A percentile compares a stretch with the other conserved stretches of the same genome.
These are phyloP conservation scores for Pseudogymnoascus sp. DNA, from an alignment of 2,329 filamentous ascomycete genomes.

Conservation along the genomic window DNA sequence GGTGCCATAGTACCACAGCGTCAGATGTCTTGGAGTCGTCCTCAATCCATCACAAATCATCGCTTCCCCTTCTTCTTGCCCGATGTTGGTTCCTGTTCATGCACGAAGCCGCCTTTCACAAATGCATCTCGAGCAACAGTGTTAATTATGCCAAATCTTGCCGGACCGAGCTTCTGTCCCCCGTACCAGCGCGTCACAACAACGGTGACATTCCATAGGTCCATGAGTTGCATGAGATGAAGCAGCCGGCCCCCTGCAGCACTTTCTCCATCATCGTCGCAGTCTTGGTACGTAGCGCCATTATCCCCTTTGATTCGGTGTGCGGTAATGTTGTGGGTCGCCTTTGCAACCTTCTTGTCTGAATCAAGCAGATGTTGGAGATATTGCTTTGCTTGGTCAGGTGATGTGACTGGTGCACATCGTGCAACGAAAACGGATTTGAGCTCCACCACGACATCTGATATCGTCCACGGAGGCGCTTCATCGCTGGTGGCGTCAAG, in stretches of 20 bases:
- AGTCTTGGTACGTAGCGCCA: constrained; percentile 67
- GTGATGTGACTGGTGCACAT: constrained; percentile 59
- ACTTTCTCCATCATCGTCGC: constrained; percentile 91
- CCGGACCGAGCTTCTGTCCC: constrained; percentile 78
- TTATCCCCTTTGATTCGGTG: constrained; percentile 66
- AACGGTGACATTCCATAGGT: constrained; percentile 85
- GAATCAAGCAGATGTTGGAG: constrained; percentile 68
- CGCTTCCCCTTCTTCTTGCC: constrained; percentile 33
- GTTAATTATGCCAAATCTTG: constrained; percentile 87
- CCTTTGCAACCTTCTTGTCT: constrained; percentile 76
- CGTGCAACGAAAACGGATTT: constrained; percentile 85
- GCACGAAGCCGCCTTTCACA: constrained; percentile 63
- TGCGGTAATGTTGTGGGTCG: constrained; percentile 92
- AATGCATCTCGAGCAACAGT: constrained; percentile 75
- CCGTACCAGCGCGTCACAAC: constrained; percentile 95
- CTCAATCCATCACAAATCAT: constrained; percentile 10
- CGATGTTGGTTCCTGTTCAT: constrained; percentile 38
- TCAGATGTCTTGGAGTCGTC: not conserved
- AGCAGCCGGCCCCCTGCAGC: constrained; percentile 80
- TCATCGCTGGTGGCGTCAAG: constrained; percentile 14
- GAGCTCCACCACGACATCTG: constrained; percentile 66
- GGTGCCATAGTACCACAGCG: not conserved
- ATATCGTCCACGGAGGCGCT: constrained; percentile 58
- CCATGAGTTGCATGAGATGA: constrained; percentile 91
- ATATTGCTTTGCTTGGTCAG: constrained; percentile 61